Evolutionary conservation across 2,329 filamentous ascomycete genomes (phyloP).

Genomic region (Coniochaeta hoffmannii): DNA sequence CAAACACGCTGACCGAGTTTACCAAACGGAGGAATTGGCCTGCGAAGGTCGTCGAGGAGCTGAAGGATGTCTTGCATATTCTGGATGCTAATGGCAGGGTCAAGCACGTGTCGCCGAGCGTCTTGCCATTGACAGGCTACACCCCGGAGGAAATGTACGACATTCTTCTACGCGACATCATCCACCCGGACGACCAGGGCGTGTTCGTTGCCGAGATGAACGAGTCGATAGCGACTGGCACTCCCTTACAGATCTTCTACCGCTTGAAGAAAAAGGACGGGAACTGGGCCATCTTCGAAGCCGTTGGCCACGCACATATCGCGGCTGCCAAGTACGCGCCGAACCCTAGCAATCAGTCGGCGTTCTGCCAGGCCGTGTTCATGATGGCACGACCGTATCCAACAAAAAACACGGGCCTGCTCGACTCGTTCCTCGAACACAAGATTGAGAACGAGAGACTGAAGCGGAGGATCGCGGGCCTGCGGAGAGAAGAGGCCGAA

Average conservation of each 20-base stretch:
- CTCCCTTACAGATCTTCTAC: slow-evolving; percentile 76
- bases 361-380: slow-evolving; percentile 82
- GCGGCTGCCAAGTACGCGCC: slow-evolving; percentile 58
- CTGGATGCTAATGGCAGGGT: slow-evolving; percentile 79
- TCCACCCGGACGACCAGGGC: slow-evolving; percentile 78
- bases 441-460: slow-evolving; percentile 94
- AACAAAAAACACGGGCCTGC: slow-evolving; percentile 73
- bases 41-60: slow-evolving; percentile 79
- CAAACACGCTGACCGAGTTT: slow-evolving; percentile 47
- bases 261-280: slow-evolving; percentile 70
- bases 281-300: slow-evolving; percentile 74
- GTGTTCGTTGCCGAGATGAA: slow-evolving; percentile 85
- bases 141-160: slow-evolving; percentile 62
- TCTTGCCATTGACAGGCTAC: slow-evolving; percentile 69
- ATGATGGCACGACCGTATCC: slow-evolving; percentile 89
- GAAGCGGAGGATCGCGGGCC: slow-evolving; percentile 73
- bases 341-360: slow-evolving; percentile 55
- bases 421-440: slow-evolving; percentile 92
- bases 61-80: slow-evolving; percentile 83
- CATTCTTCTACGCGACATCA: slow-evolving; percentile 69
- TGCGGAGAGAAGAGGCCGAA: slow-evolving; percentile 78
- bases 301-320: slow-evolving; percentile 87
- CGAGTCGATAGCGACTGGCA: slow-evolving; percentile 77
- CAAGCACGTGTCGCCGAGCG: slow-evolving; percentile 77
- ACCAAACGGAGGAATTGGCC: slow-evolving; percentile 69